A percentile compares a stretch with the other conserved stretches of the same genome.
phyloP scores from a whole-genome alignment of 805 yeast genomes.

The Priceomyces medius region DNA sequence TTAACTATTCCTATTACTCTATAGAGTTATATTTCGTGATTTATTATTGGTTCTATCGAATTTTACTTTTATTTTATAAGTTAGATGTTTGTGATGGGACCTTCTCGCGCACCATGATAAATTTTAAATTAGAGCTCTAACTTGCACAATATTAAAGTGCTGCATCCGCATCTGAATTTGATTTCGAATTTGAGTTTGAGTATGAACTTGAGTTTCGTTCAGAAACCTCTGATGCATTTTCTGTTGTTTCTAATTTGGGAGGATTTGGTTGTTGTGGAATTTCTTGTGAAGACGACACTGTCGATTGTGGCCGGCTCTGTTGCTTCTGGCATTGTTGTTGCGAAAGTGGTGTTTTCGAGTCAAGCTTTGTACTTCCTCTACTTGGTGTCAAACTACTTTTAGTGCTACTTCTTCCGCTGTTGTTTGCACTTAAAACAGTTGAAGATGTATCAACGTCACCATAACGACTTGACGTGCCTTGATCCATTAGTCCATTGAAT shows the following conservation, averaged over 20 bases:
- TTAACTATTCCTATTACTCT: background rate
- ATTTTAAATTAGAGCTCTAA: too few relatives aligned
- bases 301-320: background rate
- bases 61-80: background rate
- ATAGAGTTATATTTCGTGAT: background rate
- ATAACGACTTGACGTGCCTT: constrained; percentile 17
- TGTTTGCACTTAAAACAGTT: constrained; percentile 14
- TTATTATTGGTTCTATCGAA: background rate
- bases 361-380: constrained; percentile 6
- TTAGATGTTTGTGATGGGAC: background rate
- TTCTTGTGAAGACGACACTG: background rate
- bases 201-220: background rate
- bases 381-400: constrained; percentile 7
- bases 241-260: background rate
- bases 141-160: too few relatives aligned
- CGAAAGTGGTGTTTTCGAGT: background rate
- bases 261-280: background rate
- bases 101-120: constrained; percentile 1
- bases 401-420: constrained; percentile 12
- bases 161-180: too few relatives aligned
- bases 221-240: background rate
- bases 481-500: constrained; percentile 17
- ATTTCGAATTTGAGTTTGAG: too few relatives aligned
- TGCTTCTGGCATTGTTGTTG: background rate
- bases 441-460: constrained; percentile 24